Evolutionary conservation across 2,329 filamentous ascomycete species (phyloP), one percentile per base, ranked within the genome.

Genomic region (Coccinonectria pachysandricola): DNA sequence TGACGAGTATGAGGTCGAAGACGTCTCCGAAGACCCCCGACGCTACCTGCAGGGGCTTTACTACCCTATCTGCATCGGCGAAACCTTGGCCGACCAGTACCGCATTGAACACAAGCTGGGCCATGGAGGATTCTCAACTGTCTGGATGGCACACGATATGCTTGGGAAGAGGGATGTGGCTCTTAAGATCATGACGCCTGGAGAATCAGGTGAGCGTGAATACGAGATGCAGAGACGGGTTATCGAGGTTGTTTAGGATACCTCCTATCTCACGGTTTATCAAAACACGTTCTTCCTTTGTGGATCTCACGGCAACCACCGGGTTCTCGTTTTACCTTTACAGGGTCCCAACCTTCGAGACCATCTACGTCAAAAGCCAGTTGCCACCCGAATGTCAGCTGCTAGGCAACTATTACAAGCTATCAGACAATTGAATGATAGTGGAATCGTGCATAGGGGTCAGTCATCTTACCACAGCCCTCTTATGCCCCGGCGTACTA

Each of bases 391-490:
- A 5, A 32, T 28, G 34, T 34, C 23, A 11, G 26, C 25, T 27
- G 34, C 31, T 4, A 21, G 15, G 7, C 31, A 34, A 13, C 11
- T 34, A 8, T 9, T 36, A 11, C 19, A 28, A 16, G 34, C 21
- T 10, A n/a, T 37, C 7, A 31, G 26, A 18, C 2, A 8, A 3
- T 15, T 37, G 8, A 28, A 37, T 15, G 24, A 21, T n/a, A 12
- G 26, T 15, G 27, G 23, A 11, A 24, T 37, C 21, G 20, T 34
- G 3, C 34, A 37, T 27, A 17, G 27, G 6, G 31, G 35, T 32
- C 12, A 13, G 31, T 30, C 19, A 17, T 14, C 15, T 12, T 17
- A n/a, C 8, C 12, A 13, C 4, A 11, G n/a, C n/a, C n/a, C n/a
- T n/a, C n/a, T n/a, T n/a, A n/a, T n/a, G n/a, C n/a, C n/a, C n/a